Evolutionary conservation across 441 rosid species (phyloP).

Genomic region (Populus trichocarpa): DNA sequence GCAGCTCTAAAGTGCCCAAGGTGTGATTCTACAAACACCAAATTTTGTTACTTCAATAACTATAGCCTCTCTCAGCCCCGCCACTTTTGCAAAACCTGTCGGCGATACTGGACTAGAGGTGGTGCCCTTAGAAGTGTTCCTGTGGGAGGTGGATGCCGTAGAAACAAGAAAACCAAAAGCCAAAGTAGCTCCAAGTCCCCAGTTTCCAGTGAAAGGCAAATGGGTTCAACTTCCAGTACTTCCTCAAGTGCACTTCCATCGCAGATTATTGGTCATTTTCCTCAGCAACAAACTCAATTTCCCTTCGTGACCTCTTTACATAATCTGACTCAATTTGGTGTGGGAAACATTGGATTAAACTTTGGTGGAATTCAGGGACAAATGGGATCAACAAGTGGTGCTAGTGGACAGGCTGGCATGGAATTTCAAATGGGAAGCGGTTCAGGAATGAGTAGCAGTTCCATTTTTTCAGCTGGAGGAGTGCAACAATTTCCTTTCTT

Average conservation of each 20-base stretch:
- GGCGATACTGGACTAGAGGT: conserved; percentile 95
- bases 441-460: conserved; percentile 19
- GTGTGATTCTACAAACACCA: conserved; percentile 91
- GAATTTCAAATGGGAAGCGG: conserved; percentile 44
- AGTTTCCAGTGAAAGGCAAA: conserved; percentile 33
- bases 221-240: conserved; percentile 32
- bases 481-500: conserved; percentile 50
- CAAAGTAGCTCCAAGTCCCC: conserved; percentile 40
- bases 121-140: conserved; percentile 91
- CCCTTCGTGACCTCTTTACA: conserved; percentile 55
- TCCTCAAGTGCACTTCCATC: conserved; percentile 28
- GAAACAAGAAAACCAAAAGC: conserved; percentile 72
- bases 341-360: conserved; percentile 50
- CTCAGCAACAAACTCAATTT: conserved; percentile 38
- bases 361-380: conserved; percentile 41
- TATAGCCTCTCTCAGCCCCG: conserved; percentile 95
- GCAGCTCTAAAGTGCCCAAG: conserved; percentile 80
- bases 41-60: conserved; percentile 97
- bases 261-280: conserved; percentile 34
- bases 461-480: conserved; percentile 33
- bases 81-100: conserved; percentile 93
- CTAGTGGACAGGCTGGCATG: conserved; percentile 36
- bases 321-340: conserved; percentile 41
- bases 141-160: conserved; percentile 84
- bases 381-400: conserved; percentile 25